Base-by-base conservation (phyloP, 2,329 filamentous ascomycete species). In the Didymella keratinophila region DNA sequence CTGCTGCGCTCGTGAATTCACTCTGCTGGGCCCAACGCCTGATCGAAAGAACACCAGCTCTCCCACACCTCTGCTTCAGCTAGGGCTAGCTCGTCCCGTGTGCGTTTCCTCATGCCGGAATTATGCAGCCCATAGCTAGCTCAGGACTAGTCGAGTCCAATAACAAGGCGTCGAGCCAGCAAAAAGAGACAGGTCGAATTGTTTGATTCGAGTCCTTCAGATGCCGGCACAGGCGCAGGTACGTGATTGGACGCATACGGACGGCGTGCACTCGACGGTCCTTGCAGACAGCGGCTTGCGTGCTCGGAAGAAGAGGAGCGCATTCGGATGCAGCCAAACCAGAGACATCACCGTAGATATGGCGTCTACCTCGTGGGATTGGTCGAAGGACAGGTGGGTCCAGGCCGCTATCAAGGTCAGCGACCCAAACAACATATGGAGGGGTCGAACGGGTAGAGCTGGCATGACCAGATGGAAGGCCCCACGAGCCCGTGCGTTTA, bases 71-170 rank as follows among this genome's bases (percentile, higher is more conserved):
- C 39, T 54, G 56, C 50, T 42, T 42, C 50, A 50, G 45, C 50
- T 18, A 42, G 27, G 52, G 47, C 52, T 69, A 68, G 66, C 60
- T 62, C 67, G 70, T 78, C 77, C 75, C 74, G 76, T 78, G 75
- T 73, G 72, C 66, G 68, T 61, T 67, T 70, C 52, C 67, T 72
- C 68, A 78, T 79, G 78, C 76, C 65, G 69, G 67, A 58, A 60
- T 64, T 55, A 66, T 71, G 71, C 71, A 71, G 63, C 57, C 63
- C 49, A 53, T 47, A 47, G 47, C 58, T 71, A 70, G 70, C 55
- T 61, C 36, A 48, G 52, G 60, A 43, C 62, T 56, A 59, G 50
- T 28, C 30, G 39, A 49, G 62, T 62, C 71, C 70, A 73, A 71
- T 71, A 55, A 57, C 64, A 66, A 48, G 46, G 41, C 64, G 39